Conservation (phyloP, 805 yeast species). For the Nakazawaea ernobii region DNA sequence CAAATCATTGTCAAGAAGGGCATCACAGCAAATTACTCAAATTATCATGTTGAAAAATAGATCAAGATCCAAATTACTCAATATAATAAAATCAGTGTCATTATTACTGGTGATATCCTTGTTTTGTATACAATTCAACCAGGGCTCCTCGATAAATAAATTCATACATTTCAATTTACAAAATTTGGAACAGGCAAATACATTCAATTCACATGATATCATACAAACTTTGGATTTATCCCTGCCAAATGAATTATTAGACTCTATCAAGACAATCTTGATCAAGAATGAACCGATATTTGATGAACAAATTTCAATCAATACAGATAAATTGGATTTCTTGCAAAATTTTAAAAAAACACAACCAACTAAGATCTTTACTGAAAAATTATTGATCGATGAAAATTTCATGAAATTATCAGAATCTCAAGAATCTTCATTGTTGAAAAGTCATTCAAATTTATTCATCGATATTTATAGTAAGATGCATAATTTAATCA, state of each 20-base stretch:
- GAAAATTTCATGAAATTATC: not conserved
- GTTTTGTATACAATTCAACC: constrained; percentile 7
- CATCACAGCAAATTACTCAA: constrained; percentile 7
- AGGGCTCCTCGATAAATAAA: constrained; percentile 4
- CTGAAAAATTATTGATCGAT: not conserved
- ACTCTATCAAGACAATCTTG: not conserved
- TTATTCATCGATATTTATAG: constrained; percentile 4
- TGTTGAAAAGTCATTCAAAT: not conserved
- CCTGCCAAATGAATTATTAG: not conserved
- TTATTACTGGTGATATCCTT: not conserved
- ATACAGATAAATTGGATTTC: not conserved
- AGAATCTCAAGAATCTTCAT: not conserved
- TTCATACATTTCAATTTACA: constrained; percentile 5
- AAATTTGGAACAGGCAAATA: too few species aligned
- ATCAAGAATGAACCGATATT: constrained; percentile 4
- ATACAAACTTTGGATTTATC: not conserved
- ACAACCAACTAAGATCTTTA: not conserved
- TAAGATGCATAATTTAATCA: constrained; percentile 10
- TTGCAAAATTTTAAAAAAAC: not conserved
- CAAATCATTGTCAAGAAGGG: constrained; percentile 7
- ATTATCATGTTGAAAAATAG: constrained; percentile 5
- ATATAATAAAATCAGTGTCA: not conserved
- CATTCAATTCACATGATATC: not conserved
- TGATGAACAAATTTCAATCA: not conserved
- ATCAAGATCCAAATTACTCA: constrained; percentile 1